Evolutionary conservation across 2,329 filamentous ascomycete species (phyloP).

Genomic region (Penicillium nordicum): DNA sequence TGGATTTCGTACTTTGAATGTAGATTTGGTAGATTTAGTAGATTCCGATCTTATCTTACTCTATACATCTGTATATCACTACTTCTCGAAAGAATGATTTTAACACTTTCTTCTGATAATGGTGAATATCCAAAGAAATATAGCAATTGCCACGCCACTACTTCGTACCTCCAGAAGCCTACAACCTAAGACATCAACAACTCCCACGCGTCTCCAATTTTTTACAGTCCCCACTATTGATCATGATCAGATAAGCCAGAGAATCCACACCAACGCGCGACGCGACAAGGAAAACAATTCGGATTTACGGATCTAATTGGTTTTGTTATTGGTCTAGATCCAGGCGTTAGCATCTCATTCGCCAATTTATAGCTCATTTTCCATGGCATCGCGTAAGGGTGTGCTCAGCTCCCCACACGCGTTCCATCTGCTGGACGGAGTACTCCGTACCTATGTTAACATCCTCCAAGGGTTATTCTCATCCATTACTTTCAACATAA

Average conservation of each 20-base stretch:
- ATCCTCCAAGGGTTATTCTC: background rate
- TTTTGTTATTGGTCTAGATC: slow-evolving; percentile 7
- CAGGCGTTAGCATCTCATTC: background rate
- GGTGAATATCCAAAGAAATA: background rate
- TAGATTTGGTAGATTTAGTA: background rate
- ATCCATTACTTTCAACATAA: background rate
- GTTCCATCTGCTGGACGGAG: background rate
- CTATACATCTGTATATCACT: background rate
- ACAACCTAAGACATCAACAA: background rate
- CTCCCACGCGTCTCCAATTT: slow-evolving; percentile 11
- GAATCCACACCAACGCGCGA: slow-evolving; percentile 13
- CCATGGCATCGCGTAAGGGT: background rate
- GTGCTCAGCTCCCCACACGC: slow-evolving; percentile 7
- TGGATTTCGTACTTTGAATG: background rate
- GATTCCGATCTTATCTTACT: slow-evolving; percentile 10
- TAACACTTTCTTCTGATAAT: background rate
- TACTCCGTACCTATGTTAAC: background rate
- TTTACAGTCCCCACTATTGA: slow-evolving; percentile 12
- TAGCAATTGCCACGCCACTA: background rate
- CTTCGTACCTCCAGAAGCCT: background rate
- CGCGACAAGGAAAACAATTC: slow-evolving; percentile 19
- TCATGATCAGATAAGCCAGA: slow-evolving; percentile 13
- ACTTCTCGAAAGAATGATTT: background rate
- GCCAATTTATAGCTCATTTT: background rate
- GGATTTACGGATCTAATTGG: slow-evolving; percentile 24